phyloP scores from a whole-genome alignment of 331 rosid genomes.

The Acacia pycnantha region DNA sequence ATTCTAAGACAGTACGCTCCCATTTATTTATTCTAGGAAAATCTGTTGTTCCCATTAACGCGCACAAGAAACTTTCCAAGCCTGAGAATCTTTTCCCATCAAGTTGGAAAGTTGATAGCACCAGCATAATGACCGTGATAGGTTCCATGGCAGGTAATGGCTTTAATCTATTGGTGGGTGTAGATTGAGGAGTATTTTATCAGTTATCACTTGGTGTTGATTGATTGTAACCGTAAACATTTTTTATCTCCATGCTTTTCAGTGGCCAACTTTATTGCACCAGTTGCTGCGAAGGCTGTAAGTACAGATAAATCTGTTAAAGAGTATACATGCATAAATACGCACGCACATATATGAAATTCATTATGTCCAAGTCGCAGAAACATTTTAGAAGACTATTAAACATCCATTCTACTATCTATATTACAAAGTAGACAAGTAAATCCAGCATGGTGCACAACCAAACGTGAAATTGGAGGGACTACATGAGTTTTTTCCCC shows the following conservation, averaged over 20 bases:
- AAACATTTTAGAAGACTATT: background rate
- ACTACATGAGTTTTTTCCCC: conserved; percentile 4
- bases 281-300: conserved; percentile 66
- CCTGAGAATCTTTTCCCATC: conserved; percentile 21
- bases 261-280: conserved; percentile 60
- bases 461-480: conserved; percentile 3
- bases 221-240: conserved; percentile 22
- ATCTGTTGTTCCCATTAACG: conserved; percentile 22
- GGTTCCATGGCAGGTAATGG: conserved; percentile 40
- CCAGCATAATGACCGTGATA: conserved; percentile 2
- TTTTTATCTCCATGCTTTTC: conserved; percentile 32
- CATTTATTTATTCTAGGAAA: conserved; percentile 17
- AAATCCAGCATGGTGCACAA: background rate
- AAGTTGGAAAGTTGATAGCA: conserved; percentile 30
- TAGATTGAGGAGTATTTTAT: background rate
- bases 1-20: conserved; percentile 2
- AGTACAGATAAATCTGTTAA: conserved; percentile 34
- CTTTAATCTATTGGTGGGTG: conserved; percentile 5
- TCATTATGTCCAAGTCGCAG: background rate
- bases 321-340: background rate
- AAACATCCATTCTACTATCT: background rate
- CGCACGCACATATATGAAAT: background rate
- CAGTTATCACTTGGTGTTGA: background rate
- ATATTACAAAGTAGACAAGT: background rate
- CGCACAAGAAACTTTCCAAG: conserved; percentile 5